Conservation (phyloP, 257 asterid genomes). For the Solanum etuberosum region DNA sequence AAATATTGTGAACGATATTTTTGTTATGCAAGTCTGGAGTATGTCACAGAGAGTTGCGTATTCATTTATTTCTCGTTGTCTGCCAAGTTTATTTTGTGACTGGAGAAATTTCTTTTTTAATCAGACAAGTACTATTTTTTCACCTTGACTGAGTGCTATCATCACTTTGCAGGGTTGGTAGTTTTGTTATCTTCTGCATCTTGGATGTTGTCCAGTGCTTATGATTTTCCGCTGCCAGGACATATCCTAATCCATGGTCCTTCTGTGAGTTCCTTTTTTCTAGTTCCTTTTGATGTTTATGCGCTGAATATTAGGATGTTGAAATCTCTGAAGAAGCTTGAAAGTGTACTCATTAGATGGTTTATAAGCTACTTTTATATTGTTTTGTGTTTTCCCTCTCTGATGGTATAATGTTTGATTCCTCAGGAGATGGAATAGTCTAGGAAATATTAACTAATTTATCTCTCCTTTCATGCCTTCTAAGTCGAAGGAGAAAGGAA, state of each 20-base stretch:
- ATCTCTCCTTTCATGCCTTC: background rate
- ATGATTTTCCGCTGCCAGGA: constrained; percentile 80
- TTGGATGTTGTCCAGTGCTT: constrained; percentile 45
- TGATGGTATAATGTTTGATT: background rate
- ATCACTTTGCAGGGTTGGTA: constrained; percentile 51
- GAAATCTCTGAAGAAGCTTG: background rate
- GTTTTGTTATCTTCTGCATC: constrained; percentile 53
- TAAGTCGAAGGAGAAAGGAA: background rate
- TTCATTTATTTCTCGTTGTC: background rate
- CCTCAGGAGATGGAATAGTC: background rate
- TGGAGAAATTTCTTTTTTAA: background rate
- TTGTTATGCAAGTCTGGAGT: background rate
- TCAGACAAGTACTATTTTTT: background rate
- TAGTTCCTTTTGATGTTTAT: constrained; percentile 1
- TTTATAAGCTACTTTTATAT: background rate
- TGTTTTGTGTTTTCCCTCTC: background rate
- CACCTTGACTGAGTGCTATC: background rate
- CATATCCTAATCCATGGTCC: constrained; percentile 86
- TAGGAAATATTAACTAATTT: background rate
- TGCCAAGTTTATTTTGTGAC: background rate
- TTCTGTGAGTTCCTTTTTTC: constrained; percentile 44
- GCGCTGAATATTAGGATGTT: background rate
- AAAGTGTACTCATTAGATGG: background rate
- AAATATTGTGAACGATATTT: background rate
- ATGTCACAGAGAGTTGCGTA: background rate